phyloP scores from a whole-genome alignment of 2,329 filamentous ascomycete species.

The Beauveria caledonica region DNA sequence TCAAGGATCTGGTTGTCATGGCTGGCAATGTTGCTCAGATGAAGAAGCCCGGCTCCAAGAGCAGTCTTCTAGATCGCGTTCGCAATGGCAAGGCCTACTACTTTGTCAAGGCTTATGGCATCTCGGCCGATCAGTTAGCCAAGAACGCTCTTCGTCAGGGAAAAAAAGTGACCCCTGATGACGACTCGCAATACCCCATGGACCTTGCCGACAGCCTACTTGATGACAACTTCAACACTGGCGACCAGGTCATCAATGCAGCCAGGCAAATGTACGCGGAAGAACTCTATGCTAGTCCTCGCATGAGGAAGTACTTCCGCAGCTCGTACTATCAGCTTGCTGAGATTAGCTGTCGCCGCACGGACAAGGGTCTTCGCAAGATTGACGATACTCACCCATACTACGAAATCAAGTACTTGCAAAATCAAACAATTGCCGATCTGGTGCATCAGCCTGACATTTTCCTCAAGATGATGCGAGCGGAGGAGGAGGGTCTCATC shows the following conservation, averaged over 20 bases:
- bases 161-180: conserved; percentile 75
- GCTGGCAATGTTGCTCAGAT: conserved; percentile 55
- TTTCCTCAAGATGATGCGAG: conserved; percentile 94
- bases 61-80: conserved; percentile 74
- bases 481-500: conserved; percentile 86
- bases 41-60: conserved; percentile 77
- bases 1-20: conserved; percentile 68
- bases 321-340: conserved; percentile 76
- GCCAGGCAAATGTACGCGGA: conserved; percentile 86
- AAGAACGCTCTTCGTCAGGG: conserved; percentile 75
- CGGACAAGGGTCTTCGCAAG: conserved; percentile 85
- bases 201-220: conserved; percentile 78
- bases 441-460: conserved; percentile 78
- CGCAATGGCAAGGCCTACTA: conserved; percentile 71
- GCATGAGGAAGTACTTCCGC: conserved; percentile 81
- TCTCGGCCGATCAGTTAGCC: conserved; percentile 80
- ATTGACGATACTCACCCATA: conserved; percentile 95
- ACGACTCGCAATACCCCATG: conserved; percentile 69
- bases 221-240: conserved; percentile 65
- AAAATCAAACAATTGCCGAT: conserved; percentile 76
- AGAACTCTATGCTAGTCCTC: conserved; percentile 79
- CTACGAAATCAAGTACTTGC: conserved; percentile 95
- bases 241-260: conserved; percentile 65
- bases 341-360: conserved; percentile 78
- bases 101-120: conserved; percentile 83